Evolutionary conservation across 371 early-diverging fungal species (phyloP).

Genomic region (Mortierella polycephala): DNA sequence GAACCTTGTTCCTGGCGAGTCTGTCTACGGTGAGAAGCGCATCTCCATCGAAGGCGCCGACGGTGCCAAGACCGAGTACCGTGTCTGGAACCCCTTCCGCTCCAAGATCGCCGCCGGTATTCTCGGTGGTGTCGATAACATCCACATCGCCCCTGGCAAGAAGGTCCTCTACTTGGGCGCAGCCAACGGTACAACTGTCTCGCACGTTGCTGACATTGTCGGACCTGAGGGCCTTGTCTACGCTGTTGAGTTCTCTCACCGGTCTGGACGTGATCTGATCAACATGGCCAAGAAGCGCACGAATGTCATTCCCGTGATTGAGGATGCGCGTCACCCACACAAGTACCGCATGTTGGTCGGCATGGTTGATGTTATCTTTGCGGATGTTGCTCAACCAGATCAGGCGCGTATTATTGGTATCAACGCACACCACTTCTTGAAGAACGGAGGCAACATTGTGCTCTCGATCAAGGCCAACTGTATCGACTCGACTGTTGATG

Average conservation of each 20-base stretch:
- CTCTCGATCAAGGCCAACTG: slow-evolving; percentile 99
- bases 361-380: slow-evolving; percentile 99
- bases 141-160: slow-evolving; percentile 97
- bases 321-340: slow-evolving; percentile 99
- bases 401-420: slow-evolving; percentile 99
- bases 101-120: slow-evolving; percentile 99
- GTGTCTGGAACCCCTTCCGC: slow-evolving; percentile 99
- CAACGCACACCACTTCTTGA: slow-evolving; percentile 99
- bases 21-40: slow-evolving; percentile 99
- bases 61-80: slow-evolving; percentile 98
- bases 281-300: slow-evolving; percentile 99
- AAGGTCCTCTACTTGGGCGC: slow-evolving; percentile 99
- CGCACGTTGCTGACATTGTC: slow-evolving; percentile 99
- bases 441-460: slow-evolving; percentile 98
- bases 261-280: slow-evolving; percentile 99
- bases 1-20: slow-evolving; percentile 98
- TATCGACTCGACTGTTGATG: slow-evolving; percentile 99
- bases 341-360: slow-evolving; percentile 99
- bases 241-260: slow-evolving; percentile 99
- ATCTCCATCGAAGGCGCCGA: slow-evolving; percentile 95
- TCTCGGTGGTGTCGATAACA: slow-evolving; percentile 98
- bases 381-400: slow-evolving; percentile 99
- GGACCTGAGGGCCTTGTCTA: slow-evolving; percentile 99
- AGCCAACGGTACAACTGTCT: slow-evolving; percentile 99
- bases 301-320: slow-evolving; percentile 99